These are phyloP conservation scores for Colletotrichum simmondsii DNA, from an alignment of 2,329 filamentous ascomycete genomes.

Conservation along the genomic window DNA sequence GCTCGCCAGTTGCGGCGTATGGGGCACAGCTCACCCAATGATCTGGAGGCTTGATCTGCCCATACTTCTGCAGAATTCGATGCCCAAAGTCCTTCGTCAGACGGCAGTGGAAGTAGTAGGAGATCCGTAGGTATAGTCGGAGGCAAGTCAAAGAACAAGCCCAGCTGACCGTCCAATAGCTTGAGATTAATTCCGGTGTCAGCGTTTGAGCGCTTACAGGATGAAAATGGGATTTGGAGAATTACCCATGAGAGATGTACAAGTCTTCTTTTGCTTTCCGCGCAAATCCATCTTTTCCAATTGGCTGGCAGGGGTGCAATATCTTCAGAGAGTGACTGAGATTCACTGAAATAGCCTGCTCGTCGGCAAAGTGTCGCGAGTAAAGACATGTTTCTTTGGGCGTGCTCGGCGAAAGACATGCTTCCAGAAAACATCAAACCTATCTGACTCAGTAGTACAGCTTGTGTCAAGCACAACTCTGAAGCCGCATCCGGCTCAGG, in stretches of 20 bases:
- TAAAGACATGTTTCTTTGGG: constrained; percentile 12
- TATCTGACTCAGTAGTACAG: neutral
- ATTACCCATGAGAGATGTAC: neutral
- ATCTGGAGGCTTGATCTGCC: neutral
- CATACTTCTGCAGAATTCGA: neutral
- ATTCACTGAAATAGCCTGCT: neutral
- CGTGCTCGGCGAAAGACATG: constrained; percentile 12
- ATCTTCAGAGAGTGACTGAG: neutral
- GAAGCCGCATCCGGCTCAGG: neutral
- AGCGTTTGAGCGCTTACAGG: too few relatives aligned
- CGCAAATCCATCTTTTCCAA: neutral
- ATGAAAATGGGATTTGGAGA: neutral
- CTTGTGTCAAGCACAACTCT: neutral
- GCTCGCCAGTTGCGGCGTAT: too few relatives aligned
- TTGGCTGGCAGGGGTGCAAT: neutral
- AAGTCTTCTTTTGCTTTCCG: neutral
- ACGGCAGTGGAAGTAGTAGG: neutral
- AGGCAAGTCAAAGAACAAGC: neutral
- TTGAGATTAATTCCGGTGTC: neutral
- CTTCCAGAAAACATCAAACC: constrained; percentile 12
- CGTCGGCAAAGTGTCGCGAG: neutral
- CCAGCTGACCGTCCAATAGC: neutral
- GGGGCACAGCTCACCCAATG: neutral
- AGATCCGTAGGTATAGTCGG: neutral
- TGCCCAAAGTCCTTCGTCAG: neutral